Evolutionary conservation across 192 early-diverging fungal species (phyloP), one percentile per base, ranked within the genome.

Genomic region (Ambispora gerdemannii): DNA sequence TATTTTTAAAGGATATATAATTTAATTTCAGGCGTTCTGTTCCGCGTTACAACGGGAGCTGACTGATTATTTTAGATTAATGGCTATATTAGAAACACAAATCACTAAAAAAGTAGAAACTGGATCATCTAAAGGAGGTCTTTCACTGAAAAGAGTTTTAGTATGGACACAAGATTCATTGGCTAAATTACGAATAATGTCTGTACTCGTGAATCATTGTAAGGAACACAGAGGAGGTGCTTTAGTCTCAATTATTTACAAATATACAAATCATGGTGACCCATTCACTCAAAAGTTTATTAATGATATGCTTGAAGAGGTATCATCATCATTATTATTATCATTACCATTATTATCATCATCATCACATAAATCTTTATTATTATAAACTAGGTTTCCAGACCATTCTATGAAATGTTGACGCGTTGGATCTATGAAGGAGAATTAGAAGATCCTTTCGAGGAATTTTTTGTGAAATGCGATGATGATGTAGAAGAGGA

Each of bases 401-500:
- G 78, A 35, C 97, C 97, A n/a, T 97, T 99, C 75, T 95, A 88
- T 74, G 84, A 87, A 62, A 95, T 94, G 82, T 82, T 99, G 19
- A 84, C 86, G 58, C 84, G 86, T 32, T 99, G 97, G 97, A 86
- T 99, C 19, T 94, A 91, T 35, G 90, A 93, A 63, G 97, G 97
- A 31, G 95, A 96, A 77, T 80, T 99, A 47, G 88, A 90, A 22
- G 97, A 99, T 75, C 93, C 92, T 20, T 90, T 90, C 73, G 82
- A 82, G 30, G 97, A 99, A 78, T 99, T 96, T 70, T 99, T 97
- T 76, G 88, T 97, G 13, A 79, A 79, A 2, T 75, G 70, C 33
- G 82, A 90, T 70, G 74, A 70, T 4, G 74, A 78, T 30, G 80
- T 81, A 10, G 72, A 77, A 11, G 84, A 88, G 35, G 89, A 91